Conservation (phyloP, 768 basidiomycete species). For the Trametes elegans region DNA sequence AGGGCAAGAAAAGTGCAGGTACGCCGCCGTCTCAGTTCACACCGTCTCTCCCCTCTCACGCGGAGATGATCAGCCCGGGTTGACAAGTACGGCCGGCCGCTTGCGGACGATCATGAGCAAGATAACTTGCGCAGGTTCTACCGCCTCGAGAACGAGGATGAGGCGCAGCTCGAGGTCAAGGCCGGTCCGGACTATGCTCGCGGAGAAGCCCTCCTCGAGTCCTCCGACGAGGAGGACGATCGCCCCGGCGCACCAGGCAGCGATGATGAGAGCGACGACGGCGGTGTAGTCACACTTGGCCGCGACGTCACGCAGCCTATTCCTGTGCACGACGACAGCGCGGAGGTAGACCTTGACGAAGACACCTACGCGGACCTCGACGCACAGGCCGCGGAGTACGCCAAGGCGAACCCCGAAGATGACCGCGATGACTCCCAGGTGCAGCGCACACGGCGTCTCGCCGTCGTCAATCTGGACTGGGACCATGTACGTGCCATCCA, state of each 20-base stretch:
- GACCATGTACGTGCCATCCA: constrained; percentile 89
- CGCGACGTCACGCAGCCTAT: constrained; percentile 43
- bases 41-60: constrained; percentile 3
- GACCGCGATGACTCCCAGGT: constrained; percentile 37
- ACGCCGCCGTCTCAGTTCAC: constrained; percentile 2
- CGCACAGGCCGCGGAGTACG: constrained; percentile 67
- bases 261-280: constrained; percentile 46
- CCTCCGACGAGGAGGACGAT: constrained; percentile 74
- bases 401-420: constrained; percentile 42
- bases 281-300: constrained; percentile 51
- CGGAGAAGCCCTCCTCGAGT: constrained; percentile 83
- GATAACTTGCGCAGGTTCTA: constrained; percentile 83
- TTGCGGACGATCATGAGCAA: constrained; percentile 66
- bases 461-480: constrained; percentile 97
- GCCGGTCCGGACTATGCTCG: constrained; percentile 73
- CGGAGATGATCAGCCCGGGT: constrained; percentile 49
- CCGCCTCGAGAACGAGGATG: constrained; percentile 54
- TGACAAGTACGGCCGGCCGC: constrained; percentile 85
- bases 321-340: constrained; percentile 38
- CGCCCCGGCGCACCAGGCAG: constrained; percentile 25
- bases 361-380: constrained; percentile 66
- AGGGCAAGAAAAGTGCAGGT: constrained; percentile 32
- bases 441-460: constrained; percentile 65
- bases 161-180: constrained; percentile 28
- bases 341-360: constrained; percentile 81